Evolutionary conservation across 1,284 basidiomycete genomes (phyloP).

Genomic region (Melampsora medusae): DNA sequence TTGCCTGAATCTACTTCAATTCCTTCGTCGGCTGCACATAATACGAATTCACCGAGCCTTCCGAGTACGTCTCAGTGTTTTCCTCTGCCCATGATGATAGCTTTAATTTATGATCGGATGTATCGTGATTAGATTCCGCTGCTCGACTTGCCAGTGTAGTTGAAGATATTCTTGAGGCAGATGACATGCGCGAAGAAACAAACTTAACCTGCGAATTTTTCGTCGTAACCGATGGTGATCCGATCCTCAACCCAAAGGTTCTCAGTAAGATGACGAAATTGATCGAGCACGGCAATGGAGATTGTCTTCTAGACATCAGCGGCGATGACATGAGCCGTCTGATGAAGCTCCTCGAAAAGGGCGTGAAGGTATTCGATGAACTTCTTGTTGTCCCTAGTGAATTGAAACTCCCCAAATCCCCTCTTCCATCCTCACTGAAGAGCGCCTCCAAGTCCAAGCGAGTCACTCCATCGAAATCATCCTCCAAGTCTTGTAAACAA

Average conservation of each 20-base stretch:
- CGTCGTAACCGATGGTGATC: conserved; percentile 9
- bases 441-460: background rate
- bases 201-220: conserved; percentile 1
- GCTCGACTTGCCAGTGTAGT: conserved; percentile 22
- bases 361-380: background rate
- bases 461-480: background rate
- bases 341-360: conserved; percentile 38
- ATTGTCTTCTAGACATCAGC: conserved; percentile 10
- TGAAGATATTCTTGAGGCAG: conserved; percentile 41
- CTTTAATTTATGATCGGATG: background rate
- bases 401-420: background rate
- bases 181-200: conserved; percentile 33
- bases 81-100: background rate
- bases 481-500: background rate
- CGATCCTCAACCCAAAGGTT: conserved; percentile 12
- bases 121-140: background rate
- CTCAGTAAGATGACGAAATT: conserved; percentile 28
- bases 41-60: background rate
- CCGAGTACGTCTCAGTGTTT: background rate
- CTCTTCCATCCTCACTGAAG: conserved; percentile 9
- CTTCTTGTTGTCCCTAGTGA: background rate
- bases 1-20: background rate
- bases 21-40: background rate
- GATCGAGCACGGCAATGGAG: conserved; percentile 21
- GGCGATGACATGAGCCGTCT: conserved; percentile 26